Evolutionary conservation across 768 basidiomycete species (phyloP).

Genomic region (Cystoderma amianthinum): DNA sequence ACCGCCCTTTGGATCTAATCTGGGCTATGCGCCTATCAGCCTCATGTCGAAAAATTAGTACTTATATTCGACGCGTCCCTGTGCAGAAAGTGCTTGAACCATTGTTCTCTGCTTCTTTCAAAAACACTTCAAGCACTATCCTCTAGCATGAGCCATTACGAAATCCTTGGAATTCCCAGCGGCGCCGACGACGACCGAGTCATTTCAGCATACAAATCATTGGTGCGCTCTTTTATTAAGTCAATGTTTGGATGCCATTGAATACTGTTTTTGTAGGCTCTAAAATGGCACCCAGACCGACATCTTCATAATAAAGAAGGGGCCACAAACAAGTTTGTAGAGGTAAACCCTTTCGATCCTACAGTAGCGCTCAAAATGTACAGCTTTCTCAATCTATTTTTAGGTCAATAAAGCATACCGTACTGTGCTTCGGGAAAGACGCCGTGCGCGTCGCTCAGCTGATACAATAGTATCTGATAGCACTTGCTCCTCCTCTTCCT

Average conservation of each 20-base stretch:
- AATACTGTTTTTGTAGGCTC: conserved; percentile 27
- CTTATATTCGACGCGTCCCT: conserved; percentile 1
- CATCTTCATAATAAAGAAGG: conserved; percentile 35
- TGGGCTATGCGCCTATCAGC: conserved; percentile 10
- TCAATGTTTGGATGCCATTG: too few species aligned
- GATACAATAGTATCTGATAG: conserved; percentile 3
- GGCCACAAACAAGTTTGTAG: conserved; percentile 42
- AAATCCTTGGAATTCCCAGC: conserved; percentile 35
- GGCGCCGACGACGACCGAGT: conserved; percentile 44
- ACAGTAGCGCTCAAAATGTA: too few species aligned
- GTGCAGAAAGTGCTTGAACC: too few species aligned
- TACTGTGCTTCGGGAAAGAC: conserved; percentile 33
- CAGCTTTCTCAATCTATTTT: neutral
- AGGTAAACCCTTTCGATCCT: too few species aligned
- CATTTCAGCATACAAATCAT: conserved; percentile 45
- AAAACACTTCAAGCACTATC: too few species aligned
- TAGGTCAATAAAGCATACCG: conserved; percentile 48
- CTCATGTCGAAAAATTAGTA: conserved; percentile 9
- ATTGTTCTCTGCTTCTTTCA: too few species aligned
- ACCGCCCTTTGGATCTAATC: conserved; percentile 11
- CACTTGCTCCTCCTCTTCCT: conserved; percentile 6
- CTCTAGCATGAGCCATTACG: conserved; percentile 15
- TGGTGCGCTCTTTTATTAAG: conserved; percentile 30
- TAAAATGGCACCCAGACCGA: conserved; percentile 56
- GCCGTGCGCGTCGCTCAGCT: conserved; percentile 7